These are phyloP conservation scores for Hylodesmum podocarpum DNA, from an alignment of 306 rosid species.

Conservation along the genomic window DNA sequence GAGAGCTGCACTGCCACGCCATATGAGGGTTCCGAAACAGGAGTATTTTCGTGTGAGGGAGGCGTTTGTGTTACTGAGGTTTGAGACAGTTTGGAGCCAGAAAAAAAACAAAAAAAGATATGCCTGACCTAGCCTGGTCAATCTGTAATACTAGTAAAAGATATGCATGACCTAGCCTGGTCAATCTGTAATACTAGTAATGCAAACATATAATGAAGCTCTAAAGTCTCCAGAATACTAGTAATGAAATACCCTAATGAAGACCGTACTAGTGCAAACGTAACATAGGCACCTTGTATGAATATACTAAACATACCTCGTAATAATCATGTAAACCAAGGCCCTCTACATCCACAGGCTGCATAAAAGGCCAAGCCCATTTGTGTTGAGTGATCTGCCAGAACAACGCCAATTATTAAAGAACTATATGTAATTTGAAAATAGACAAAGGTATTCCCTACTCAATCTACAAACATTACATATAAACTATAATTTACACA, in stretches of 20 bases:
- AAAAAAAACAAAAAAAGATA: too few species aligned
- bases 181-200: too few species aligned
- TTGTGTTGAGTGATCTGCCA: conserved; percentile 85
- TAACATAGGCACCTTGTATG: background rate
- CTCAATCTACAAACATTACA: background rate
- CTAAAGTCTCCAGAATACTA: background rate
- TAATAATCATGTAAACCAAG: conserved; percentile 85
- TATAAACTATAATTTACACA: background rate
- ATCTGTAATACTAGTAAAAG: too few species aligned
- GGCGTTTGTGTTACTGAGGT: too few species aligned
- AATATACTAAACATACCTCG: conserved; percentile 53
- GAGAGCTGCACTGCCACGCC: too few species aligned
- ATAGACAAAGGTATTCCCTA: background rate
- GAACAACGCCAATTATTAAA: conserved; percentile 33
- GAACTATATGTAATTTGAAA: background rate
- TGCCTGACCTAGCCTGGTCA: too few species aligned
- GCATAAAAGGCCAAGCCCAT: conserved; percentile 94
- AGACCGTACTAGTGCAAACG: background rate
- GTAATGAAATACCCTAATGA: background rate
- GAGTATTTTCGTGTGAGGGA: too few species aligned
- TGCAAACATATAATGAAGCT: conserved; percentile 8
- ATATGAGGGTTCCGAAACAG: too few species aligned
- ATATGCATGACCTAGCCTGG: too few species aligned
- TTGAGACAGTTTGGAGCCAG: too few species aligned
- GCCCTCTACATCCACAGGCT: conserved; percentile 92